Percentiles rank a stretch among this genome's conserved stretches.
These are phyloP conservation scores for Rhamnella rubrinervis DNA, from an alignment of 331 rosid genomes.

Conservation along the genomic window DNA sequence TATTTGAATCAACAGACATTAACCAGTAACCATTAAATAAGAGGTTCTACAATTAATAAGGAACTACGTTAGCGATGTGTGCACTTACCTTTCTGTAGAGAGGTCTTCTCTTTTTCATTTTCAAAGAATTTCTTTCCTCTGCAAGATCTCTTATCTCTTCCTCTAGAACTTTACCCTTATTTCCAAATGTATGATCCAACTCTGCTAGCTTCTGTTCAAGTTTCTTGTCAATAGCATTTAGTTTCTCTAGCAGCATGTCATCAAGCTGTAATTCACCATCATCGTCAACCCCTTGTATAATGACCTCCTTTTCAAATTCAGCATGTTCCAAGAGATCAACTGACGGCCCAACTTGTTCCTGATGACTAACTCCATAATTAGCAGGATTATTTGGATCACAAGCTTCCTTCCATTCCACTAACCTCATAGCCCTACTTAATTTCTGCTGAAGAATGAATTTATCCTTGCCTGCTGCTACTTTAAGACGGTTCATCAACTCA, in stretches of 20 bases:
- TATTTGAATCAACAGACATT: not conserved
- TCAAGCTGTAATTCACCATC: slow-evolving; percentile 73
- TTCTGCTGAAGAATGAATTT: slow-evolving; percentile 76
- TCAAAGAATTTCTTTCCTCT: slow-evolving; percentile 87
- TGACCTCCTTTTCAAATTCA: slow-evolving; percentile 55
- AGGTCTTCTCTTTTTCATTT: slow-evolving; percentile 81
- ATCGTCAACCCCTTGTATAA: slow-evolving; percentile 32
- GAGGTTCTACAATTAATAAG: not conserved
- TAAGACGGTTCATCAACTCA: slow-evolving; percentile 75
- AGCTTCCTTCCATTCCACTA: slow-evolving; percentile 86
- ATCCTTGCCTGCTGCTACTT: slow-evolving; percentile 74
- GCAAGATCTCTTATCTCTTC: slow-evolving; percentile 92
- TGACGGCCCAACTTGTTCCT: slow-evolving; percentile 41
- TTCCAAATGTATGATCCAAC: slow-evolving; percentile 86
- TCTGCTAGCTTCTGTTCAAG: slow-evolving; percentile 88
- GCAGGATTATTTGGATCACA: slow-evolving; percentile 84
- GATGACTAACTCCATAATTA: slow-evolving; percentile 72
- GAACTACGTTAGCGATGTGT: not conserved
- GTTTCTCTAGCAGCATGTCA: slow-evolving; percentile 69
- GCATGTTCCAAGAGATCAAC: slow-evolving; percentile 47
- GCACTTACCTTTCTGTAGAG: slow-evolving; percentile 70
- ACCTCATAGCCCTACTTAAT: slow-evolving; percentile 76
- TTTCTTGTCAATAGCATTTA: slow-evolving; percentile 73
- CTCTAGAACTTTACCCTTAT: slow-evolving; percentile 83
- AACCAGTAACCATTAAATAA: not conserved